Conservation (phyloP, 2,329 filamentous ascomycete genomes). For the Calonectria pseudoturangicola region DNA sequence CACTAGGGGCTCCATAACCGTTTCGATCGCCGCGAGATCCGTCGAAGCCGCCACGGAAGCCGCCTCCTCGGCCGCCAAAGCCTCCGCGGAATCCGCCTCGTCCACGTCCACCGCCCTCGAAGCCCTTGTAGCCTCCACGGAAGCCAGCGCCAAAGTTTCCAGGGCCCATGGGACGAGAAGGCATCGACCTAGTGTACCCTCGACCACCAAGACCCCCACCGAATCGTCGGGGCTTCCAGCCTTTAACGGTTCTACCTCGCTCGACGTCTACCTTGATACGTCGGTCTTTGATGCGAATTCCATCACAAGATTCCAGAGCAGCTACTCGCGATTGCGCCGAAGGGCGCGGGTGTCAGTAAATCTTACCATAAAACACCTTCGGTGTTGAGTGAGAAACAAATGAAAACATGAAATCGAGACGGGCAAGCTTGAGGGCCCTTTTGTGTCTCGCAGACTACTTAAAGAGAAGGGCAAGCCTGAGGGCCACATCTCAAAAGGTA, state of each 20-base stretch:
- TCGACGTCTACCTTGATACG: constrained; percentile 97
- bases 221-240: constrained; percentile 93
- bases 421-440: constrained; percentile 75
- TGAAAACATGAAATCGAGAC: constrained; percentile 62
- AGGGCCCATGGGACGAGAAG: constrained; percentile 81
- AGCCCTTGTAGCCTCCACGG: constrained; percentile 68
- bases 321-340: constrained; percentile 81
- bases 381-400: constrained; percentile 50
- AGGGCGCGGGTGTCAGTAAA: constrained; percentile 80
- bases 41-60: constrained; percentile 67
- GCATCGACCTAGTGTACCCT: constrained; percentile 89
- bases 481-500: constrained; percentile 62
- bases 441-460: constrained; percentile 67
- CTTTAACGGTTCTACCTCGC: constrained; percentile 93
- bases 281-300: constrained; percentile 93
- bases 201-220: constrained; percentile 94
- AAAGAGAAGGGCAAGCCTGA: constrained; percentile 64
- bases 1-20: constrained; percentile 71
- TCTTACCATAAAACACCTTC: constrained; percentile 71
- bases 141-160: constrained; percentile 75
- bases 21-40: constrained; percentile 66
- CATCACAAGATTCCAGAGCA: constrained; percentile 90
- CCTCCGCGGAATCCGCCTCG: constrained; percentile 69
- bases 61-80: constrained; percentile 74
- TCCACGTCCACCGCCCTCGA: constrained; percentile 66